Percentiles rank a stretch among this genome's conserved stretches.
These are phyloP conservation scores for Ramaria rubella DNA, from an alignment of 768 basidiomycete species.

Conservation along the genomic window DNA sequence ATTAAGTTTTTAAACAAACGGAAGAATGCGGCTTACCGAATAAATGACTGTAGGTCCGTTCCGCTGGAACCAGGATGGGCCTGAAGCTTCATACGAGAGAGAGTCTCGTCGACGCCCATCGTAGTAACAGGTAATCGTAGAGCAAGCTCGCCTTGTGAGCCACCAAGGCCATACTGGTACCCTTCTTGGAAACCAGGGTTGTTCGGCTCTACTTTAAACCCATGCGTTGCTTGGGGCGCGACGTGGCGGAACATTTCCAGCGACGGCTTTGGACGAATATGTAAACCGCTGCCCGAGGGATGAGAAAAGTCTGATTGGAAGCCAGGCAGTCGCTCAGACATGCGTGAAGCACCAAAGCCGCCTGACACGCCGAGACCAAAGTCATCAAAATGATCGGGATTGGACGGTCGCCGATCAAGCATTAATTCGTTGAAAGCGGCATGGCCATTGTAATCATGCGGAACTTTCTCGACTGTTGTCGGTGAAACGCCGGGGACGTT, in stretches of 20 bases:
- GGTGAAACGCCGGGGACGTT: conserved; percentile 27
- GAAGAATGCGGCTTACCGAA: conserved; percentile 44
- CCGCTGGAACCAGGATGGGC: conserved; percentile 49
- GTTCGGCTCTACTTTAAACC: conserved; percentile 29
- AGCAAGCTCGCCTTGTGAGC: conserved; percentile 49
- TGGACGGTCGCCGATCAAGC: conserved; percentile 52
- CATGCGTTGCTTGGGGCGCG: conserved; percentile 63
- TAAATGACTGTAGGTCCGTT: conserved; percentile 73
- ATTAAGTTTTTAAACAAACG: conserved; percentile 15
- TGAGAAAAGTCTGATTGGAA: conserved; percentile 49
- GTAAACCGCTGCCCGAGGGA: conserved; percentile 36
- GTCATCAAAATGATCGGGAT: conserved; percentile 57
- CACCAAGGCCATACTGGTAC: conserved; percentile 43
- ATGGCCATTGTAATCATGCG: conserved; percentile 50
- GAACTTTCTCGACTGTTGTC: conserved; percentile 20
- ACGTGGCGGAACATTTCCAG: conserved; percentile 61
- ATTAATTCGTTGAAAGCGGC: conserved; percentile 52
- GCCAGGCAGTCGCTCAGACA: conserved; percentile 47
- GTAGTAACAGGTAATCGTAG: conserved; percentile 44
- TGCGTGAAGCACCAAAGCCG: conserved; percentile 35
- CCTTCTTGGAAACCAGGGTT: conserved; percentile 4
- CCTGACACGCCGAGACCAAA: conserved; percentile 46
- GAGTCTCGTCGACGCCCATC: conserved; percentile 47
- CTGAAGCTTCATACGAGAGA: conserved; percentile 60
- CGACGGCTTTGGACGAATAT: conserved; percentile 42